Base-by-base conservation (phyloP, 2,329 filamentous ascomycete species). In the Trichophyton rubrum region DNA sequence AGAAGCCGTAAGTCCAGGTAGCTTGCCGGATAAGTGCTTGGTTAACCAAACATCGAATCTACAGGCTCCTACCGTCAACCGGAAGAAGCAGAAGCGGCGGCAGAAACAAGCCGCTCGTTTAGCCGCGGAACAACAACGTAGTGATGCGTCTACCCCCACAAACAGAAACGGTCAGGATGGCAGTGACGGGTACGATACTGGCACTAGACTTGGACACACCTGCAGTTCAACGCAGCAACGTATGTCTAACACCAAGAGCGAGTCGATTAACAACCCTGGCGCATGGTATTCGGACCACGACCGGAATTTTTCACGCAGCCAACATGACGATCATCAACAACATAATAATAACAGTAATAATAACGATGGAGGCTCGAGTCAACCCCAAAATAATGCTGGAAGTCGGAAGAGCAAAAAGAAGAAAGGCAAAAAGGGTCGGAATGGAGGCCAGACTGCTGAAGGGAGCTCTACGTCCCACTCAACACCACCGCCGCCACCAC, bases 71-170 rank as follows among this genome's bases (percentile, higher is more conserved):
- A 27, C 22, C 20, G 86, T 91, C 58, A 96, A 96, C 75, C 85
- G 89, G 71, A 96, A 96, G 80, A 97, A 96, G 79, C 88, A 93
- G 74, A 96, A 96, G 80, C 85, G 91, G 67, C 84, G 91, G 66
- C 87, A 89, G 70, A 96, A 96, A 73, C 80, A 83, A 75, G 88
- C 87, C 38, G 87, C 89, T 35, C 86, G 86, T 63, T 83, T 86
- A 70, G 82, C 82, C 33, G 83, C 80, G 51, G 79, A 79, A 35
- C 77, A 77, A 66, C 75, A 77, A 64, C 64, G 68, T 35, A 72
- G 70, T 61, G 67, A 67, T 43, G 67, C 69, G 59, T 59, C 62
- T 35, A 62, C 66, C 17, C 38, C 61, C 30, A 64, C 63, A 38
- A 67, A 69, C 56, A 56, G 61, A 15, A 62, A 65, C 33, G 71